Evolutionary conservation across 2,329 filamentous ascomycete species (phyloP), one percentile per base, ranked within the genome.

Genomic region (Epichloe coenophiala): DNA sequence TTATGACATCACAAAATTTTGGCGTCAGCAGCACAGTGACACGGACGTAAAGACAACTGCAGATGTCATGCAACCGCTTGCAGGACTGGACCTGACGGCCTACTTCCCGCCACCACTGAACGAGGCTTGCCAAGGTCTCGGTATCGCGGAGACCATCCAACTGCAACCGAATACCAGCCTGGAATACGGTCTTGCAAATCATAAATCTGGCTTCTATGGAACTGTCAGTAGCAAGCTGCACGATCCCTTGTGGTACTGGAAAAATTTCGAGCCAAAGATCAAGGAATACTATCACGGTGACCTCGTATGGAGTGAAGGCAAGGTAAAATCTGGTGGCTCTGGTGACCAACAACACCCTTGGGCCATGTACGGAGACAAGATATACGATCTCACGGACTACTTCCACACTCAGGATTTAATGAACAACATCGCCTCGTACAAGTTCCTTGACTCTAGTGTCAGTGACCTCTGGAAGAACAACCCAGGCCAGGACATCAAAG

Each of bases 321-420:
- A 70, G 2, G 71, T 98, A 53, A 68, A 76, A 52, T 69, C 67
- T 0, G 74, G 94, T 55, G 93, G 89, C 19, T 63, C 78, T 31
- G 69, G 85, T 36, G 68, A 82, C 21, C 39, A 37, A 15, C 75
- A 80, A 49, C 83, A 86, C 58, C 77, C 78, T 61, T 97, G 93
- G 89, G 84, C 87, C 55, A 84, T 86, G 50, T 80, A 95, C 54
- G 74, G 88, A 33, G 74, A 82, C 49, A 77, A 76, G 48, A 75
- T 98, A 19, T 97, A 93, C 63, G 94, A 98, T 63, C 68, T 98
- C 49, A 95, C 88, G 0, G 80, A 97, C 64, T 98, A 98, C 69
- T 91, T 90, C 67, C 74, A 88, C 62, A 95, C 89, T 0, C 68
- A 82, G 41, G 70, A 84, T 8, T 56, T 72, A 19, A 71, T 76